A percentile compares a stretch with the other conserved stretches of the same genome.
Evolutionary conservation across 2,329 filamentous ascomycete species (phyloP).

Genomic region (Colletotrichum acutatum): DNA sequence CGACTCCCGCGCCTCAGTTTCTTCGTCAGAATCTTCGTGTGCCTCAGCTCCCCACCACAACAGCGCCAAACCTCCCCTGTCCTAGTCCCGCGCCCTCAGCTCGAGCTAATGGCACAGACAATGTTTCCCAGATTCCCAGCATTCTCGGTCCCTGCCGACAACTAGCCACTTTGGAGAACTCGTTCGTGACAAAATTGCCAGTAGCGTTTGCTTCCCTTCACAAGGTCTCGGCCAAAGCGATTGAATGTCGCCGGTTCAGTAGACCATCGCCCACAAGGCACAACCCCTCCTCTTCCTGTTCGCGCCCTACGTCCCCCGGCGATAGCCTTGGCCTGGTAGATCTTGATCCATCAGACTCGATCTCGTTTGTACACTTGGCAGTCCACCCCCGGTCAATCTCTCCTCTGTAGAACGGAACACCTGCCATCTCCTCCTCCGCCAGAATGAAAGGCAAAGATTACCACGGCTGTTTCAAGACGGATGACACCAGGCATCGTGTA

Average conservation of each 20-base stretch:
- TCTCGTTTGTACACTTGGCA: conserved; percentile 1
- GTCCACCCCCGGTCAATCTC: background rate
- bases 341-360: background rate
- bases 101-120: conserved; percentile 12
- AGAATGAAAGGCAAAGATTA: background rate
- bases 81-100: conserved; percentile 4
- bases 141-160: conserved; percentile 27
- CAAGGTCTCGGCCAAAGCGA: conserved; percentile 14
- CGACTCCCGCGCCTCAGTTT: conserved; percentile 14
- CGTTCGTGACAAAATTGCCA: conserved; percentile 10
- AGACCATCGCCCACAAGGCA: background rate
- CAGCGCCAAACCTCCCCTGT: conserved; percentile 13
- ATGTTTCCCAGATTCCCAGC: background rate
- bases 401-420: conserved; percentile 4
- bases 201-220: conserved; percentile 22
- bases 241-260: conserved; percentile 2
- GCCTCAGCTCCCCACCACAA: conserved; percentile 16
- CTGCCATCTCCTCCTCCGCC: background rate
- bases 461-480: background rate
- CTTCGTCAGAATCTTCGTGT: conserved; percentile 20
- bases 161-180: background rate
- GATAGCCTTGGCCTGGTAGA: conserved; percentile 6
- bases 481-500: background rate
- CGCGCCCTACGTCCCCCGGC: background rate
- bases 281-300: background rate